Evolutionary conservation across 2,329 filamentous ascomycete genomes (phyloP).

Genomic region (Colletotrichum sojae): DNA sequence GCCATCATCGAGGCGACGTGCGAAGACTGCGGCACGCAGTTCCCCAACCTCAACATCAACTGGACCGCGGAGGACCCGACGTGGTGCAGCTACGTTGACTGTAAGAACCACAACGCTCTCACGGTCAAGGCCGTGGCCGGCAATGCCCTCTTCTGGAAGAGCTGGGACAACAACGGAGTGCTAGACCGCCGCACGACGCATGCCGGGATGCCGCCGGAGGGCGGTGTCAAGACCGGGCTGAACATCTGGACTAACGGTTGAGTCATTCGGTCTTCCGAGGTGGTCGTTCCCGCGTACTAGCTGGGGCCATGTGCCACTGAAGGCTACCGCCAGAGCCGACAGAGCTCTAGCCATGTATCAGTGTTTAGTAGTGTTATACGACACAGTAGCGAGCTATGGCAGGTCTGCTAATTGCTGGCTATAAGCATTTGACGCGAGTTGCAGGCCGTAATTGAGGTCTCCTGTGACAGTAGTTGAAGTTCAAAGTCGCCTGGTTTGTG

Average conservation of each 20-base stretch:
- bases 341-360: too few species aligned
- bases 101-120: background rate
- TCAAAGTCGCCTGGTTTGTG: too few species aligned
- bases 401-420: too few species aligned
- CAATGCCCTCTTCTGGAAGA: constrained; percentile 22
- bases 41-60: constrained; percentile 8
- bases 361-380: too few species aligned
- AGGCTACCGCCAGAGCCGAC: too few species aligned
- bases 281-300: too few species aligned
- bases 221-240: constrained; percentile 16
- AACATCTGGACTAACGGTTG: constrained; percentile 20
- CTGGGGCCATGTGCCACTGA: too few species aligned
- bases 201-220: constrained; percentile 13
- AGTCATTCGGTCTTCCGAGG: background rate
- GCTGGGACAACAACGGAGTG: constrained; percentile 2
- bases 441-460: too few species aligned
- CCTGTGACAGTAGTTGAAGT: too few species aligned
- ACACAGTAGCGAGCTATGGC: too few species aligned
- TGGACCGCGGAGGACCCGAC: constrained; percentile 15
- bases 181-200: background rate
- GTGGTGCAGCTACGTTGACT: constrained; percentile 16
- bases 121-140: constrained; percentile 12
- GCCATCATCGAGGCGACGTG: constrained; percentile 13
- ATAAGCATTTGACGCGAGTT: too few species aligned
- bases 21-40: constrained; percentile 19